Evolutionary conservation across 768 basidiomycete species (phyloP).

Genomic region (Leccinum subgranulosum): DNA sequence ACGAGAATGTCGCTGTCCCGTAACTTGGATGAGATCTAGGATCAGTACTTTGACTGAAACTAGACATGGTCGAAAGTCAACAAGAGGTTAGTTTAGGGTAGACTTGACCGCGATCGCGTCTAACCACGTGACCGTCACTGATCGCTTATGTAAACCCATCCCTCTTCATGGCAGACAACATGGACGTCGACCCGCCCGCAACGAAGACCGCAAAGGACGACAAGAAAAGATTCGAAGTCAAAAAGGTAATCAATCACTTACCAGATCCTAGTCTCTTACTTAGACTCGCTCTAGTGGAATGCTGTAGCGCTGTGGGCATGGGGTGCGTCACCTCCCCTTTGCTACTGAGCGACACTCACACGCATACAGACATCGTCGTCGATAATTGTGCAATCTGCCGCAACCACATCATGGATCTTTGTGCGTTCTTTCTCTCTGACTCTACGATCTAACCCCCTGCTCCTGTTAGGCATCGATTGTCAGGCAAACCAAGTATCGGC

Average conservation of each 20-base stretch:
- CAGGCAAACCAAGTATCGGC: conserved; percentile 99
- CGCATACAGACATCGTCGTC: conserved; percentile 82
- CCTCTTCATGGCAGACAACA: conserved; percentile 53
- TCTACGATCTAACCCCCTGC: conserved; percentile 3
- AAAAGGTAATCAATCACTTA: conserved; percentile 65
- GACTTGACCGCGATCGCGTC: conserved; percentile 38
- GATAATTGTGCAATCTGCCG: conserved; percentile 99
- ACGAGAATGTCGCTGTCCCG: conserved; percentile 57
- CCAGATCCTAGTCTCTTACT: not conserved
- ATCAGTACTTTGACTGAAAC: conserved; percentile 37
- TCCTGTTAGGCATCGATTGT: conserved; percentile 87
- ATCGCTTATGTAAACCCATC: conserved; percentile 14
- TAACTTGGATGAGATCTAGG: conserved; percentile 58
- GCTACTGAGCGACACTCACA: conserved; percentile 10
- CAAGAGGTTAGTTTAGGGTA: conserved; percentile 33
- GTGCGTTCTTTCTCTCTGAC: conserved; percentile 45
- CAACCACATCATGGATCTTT: conserved; percentile 99
- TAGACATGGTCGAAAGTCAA: conserved; percentile 39
- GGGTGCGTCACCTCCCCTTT: conserved; percentile 52
- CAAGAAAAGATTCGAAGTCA: conserved; percentile 94
- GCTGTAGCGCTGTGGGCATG: conserved; percentile 98
- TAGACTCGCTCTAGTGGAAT: conserved; percentile 72
- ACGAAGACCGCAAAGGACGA: conserved; percentile 50
- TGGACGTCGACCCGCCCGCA: conserved; percentile 63
- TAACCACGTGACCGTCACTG: conserved; percentile 31